Evolutionary conservation across 2,329 filamentous ascomycete species (phyloP).

Genomic region (Colletotrichum sp.): DNA sequence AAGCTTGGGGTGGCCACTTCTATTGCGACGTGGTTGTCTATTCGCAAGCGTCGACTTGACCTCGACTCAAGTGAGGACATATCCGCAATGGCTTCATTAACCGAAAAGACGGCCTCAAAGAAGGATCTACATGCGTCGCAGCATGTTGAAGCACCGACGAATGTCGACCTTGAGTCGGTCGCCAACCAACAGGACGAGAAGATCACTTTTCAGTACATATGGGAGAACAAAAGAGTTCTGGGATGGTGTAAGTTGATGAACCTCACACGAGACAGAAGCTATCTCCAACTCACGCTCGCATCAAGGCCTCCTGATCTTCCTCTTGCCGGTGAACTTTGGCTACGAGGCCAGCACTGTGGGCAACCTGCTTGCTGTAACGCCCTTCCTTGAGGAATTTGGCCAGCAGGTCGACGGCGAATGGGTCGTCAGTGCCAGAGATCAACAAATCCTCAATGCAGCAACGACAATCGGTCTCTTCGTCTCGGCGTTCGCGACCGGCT

Average conservation of each 20-base stretch:
- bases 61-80: background rate
- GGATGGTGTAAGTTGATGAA: constrained; percentile 3
- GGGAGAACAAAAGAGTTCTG: constrained; percentile 3
- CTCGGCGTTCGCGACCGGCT: constrained; percentile 31
- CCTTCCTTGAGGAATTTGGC: constrained; percentile 31
- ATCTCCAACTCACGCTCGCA: background rate
- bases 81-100: background rate
- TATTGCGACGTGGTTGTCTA: background rate
- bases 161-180: background rate
- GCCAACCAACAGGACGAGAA: background rate
- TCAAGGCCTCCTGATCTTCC: constrained; percentile 9
- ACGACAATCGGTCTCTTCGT: constrained; percentile 32
- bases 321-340: constrained; percentile 23
- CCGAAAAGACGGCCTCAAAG: background rate
- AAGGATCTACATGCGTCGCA: background rate
- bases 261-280: background rate
- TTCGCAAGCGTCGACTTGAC: background rate
- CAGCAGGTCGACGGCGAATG: constrained; percentile 19
- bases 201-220: background rate
- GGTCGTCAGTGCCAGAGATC: constrained; percentile 28
- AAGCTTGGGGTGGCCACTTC: background rate
- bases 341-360: constrained; percentile 32
- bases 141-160: background rate
- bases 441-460: constrained; percentile 34
- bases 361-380: constrained; percentile 32